Evolutionary conservation across 2,329 filamentous ascomycete species (phyloP), one percentile per base, ranked within the genome.

Genomic region (Talaromyces funiculosus): DNA sequence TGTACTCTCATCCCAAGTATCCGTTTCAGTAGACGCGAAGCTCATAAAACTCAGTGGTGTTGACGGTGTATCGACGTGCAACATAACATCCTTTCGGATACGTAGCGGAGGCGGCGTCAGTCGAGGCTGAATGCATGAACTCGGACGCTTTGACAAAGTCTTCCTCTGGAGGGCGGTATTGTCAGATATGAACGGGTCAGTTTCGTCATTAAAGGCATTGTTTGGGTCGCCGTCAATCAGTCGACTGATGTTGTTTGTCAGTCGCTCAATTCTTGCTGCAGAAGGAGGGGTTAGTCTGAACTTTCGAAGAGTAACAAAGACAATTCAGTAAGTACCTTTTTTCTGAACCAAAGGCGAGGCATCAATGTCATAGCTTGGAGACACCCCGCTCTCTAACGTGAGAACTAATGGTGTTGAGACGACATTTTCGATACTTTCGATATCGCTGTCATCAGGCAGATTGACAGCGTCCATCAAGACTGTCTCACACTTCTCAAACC

Each of bases 81-180:
- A 35, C 3, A n/a, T 26, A 54, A 18, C 6, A 12, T 14, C 33
- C 24, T 64, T 64, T 35, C 61, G 58, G 37, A 64, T 63, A n/a
- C 43, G 61, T 40, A 64, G 43, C 2, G 62, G 61, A 37, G 51
- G 51, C 18, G 61, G 62, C 12, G 53, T 56, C n/a, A 64, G 37
- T 12, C 38, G 45, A 26, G 26, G 38, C 18, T 42, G 37, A 16
- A 33, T 38, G 16, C 29, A 45, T 49, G 20, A 53, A 16, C 47
- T 12, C 9, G 18, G 9, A 38, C 20, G 49, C 18, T 20, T 53
- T 16, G 38, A 29, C 18, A 22, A n/a, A 49, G 35, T 35, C 12
- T 56, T 18, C 38, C 18, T 42, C 12, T 53, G 33, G 20, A 55
- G 22, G 42, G 35, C 12, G 42, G 53, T 22, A 37, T 53, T 18